Evolutionary conservation across 768 basidiomycete genomes (phyloP), one percentile per base, ranked within the genome.

Genomic region (Ramaria sp.): DNA sequence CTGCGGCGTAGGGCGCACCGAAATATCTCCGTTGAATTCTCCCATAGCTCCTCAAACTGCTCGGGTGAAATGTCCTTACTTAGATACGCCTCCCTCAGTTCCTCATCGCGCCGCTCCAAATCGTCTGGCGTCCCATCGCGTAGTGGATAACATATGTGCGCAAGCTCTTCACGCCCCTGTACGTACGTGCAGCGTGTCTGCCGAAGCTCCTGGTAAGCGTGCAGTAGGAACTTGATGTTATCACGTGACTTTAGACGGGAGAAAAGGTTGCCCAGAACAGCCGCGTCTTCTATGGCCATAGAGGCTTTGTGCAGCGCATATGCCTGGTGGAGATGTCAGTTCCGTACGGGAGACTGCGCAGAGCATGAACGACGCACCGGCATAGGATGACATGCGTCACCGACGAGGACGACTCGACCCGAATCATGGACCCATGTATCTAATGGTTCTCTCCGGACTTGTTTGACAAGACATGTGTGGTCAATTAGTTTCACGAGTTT

Each of bases 201-300:
- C 42, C 82, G 72, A 54, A 83, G 70, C 57, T 84, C 82, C 64
- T 83, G 79, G 63, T 79, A 77, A 10, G 79, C 82, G 31, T 71
- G 66, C 54, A 83, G 67, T 49, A 84, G 67, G 13, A 72, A 72
- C 0, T 76, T 69, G 37, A 84, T 69, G 61, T 84, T 78, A 4
- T 74, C 71, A 48, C 67, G 66, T 39, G 69, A 63, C 46, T 71
- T 69, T 3, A 84, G 70, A 51, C 76, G 74, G 19, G 78, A 74
- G 64, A 85, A 83, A n/a, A 84, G 73, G 49, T 71, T 75, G 19
- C 77, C 81, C 17, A 84, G 66, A 4, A 78, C 76, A 54, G 80
- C 79, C 0, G 82, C 81, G 60, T 85, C 84, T 67, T 86, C 84
- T 20, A 84, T 69, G 4, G 72, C 73, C 55, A 83, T 70, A 11